These are phyloP conservation scores for Wickerhamiella bombiphila DNA, from an alignment of 805 yeast genomes.

Conservation along the genomic window DNA sequence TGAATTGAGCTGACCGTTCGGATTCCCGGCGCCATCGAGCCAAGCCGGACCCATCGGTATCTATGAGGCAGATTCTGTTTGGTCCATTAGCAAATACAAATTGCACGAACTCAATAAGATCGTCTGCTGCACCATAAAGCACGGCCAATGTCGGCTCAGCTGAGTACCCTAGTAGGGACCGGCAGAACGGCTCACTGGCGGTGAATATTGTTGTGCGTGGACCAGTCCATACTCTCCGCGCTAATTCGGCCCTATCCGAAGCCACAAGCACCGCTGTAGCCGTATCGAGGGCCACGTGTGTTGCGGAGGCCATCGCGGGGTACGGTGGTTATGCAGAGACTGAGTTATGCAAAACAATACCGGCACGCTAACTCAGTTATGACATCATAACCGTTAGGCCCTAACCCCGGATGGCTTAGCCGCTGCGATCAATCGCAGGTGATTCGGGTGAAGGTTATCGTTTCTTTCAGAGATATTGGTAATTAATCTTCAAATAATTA, in stretches of 20 bases:
- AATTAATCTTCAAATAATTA: too few species aligned
- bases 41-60: background rate
- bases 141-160: background rate
- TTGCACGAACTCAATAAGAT: background rate
- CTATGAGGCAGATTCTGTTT: background rate
- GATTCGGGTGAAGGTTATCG: too few species aligned
- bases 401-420: background rate
- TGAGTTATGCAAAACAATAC: too few species aligned
- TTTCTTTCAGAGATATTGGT: too few species aligned
- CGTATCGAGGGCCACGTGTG: too few species aligned
- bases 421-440: too few species aligned
- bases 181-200: background rate
- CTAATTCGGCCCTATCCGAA: background rate
- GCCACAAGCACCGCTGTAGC: background rate
- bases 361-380: too few species aligned
- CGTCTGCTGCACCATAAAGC: background rate
- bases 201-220: background rate
- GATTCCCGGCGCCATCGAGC: background rate
- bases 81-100: background rate
- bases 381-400: slow-evolving; percentile 2
- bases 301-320: too few species aligned
- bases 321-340: too few species aligned
- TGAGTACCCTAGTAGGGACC: background rate
- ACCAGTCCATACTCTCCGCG: background rate
- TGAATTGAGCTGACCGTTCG: background rate